phyloP scores from a whole-genome alignment of 805 yeast genomes.

The Metschnikowia amazonensis region DNA sequence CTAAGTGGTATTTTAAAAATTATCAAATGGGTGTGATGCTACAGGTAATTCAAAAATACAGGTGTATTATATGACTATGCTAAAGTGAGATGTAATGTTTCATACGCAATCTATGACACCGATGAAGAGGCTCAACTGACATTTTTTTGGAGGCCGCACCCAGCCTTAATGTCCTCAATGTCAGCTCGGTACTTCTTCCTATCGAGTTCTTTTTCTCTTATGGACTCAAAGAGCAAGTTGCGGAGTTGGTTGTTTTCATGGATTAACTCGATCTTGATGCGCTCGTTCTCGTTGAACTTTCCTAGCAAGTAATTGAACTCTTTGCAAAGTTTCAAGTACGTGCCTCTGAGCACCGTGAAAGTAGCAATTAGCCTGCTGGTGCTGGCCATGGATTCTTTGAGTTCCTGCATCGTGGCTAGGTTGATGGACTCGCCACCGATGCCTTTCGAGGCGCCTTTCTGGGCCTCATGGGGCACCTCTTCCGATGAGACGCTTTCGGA shows the following conservation, averaged over 20 bases:
- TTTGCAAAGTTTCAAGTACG: slow-evolving; percentile 36
- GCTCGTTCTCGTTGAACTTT: slow-evolving; percentile 37
- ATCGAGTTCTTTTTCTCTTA: slow-evolving; percentile 25
- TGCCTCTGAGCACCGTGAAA: slow-evolving; percentile 31
- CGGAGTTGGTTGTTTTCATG: slow-evolving; percentile 35
- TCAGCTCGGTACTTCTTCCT: slow-evolving; percentile 17
- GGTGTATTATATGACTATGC: slow-evolving; percentile 4
- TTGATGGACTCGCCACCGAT: slow-evolving; percentile 5
- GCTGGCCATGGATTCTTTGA: slow-evolving; percentile 25
- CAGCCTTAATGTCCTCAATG: slow-evolving; percentile 3
- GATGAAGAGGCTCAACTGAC: neutral
- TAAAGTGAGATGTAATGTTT: neutral
- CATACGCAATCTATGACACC: neutral
- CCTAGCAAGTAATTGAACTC: slow-evolving; percentile 34
- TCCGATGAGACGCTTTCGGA: slow-evolving; percentile 15
- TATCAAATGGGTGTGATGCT: no score
- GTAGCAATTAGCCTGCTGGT: slow-evolving; percentile 27
- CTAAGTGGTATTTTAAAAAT: no score
- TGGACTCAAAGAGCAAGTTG: slow-evolving; percentile 26
- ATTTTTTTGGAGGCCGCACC: neutral
- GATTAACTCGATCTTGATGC: slow-evolving; percentile 31
- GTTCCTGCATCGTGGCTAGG: slow-evolving; percentile 16
- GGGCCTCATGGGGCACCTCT: slow-evolving; percentile 5
- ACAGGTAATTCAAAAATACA: neutral
- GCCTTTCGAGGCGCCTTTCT: neutral